Percentiles rank a stretch among this genome's conserved stretches.
Evolutionary conservation across 179 eudicot genomes (phyloP).

Genomic region (Silene noctiflora): DNA sequence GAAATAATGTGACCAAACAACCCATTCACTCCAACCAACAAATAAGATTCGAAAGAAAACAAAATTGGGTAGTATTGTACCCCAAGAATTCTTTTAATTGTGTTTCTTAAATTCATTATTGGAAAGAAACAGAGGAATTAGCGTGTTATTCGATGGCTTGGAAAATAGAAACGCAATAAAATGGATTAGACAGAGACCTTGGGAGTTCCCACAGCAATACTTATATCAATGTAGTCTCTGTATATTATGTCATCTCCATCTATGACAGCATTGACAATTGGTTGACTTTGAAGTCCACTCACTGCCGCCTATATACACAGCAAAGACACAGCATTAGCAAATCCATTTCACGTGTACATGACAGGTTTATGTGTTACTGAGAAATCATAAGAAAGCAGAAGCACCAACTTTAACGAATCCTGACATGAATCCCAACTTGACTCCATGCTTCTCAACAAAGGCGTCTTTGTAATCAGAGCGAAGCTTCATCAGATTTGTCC

Average conservation of each 20-base stretch:
- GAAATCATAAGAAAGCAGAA: constrained; percentile 9
- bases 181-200: constrained; percentile 47
- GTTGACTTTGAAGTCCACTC: constrained; percentile 91
- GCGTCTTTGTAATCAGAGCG: constrained; percentile 97
- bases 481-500: constrained; percentile 98
- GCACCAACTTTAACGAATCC: constrained; percentile 82
- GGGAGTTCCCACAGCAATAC: constrained; percentile 97
- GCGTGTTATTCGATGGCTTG: neutral
- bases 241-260: constrained; percentile 99
- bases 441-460: constrained; percentile 95
- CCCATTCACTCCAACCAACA: neutral
- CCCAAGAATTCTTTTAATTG: neutral
- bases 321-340: constrained; percentile 13
- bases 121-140: neutral
- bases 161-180: neutral
- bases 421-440: constrained; percentile 95
- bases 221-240: constrained; percentile 88
- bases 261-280: constrained; percentile 90
- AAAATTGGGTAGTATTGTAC: neutral
- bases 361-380: neutral
- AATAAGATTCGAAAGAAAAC: neutral
- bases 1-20: neutral
- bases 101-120: neutral
- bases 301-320: constrained; percentile 68
- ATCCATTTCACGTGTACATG: neutral